A percentile compares a stretch with the other conserved stretches of the same genome.
These are phyloP conservation scores for Rhizoclosmatium sp. DNA, from an alignment of 192 early-diverging fungal species.

Conservation along the genomic window DNA sequence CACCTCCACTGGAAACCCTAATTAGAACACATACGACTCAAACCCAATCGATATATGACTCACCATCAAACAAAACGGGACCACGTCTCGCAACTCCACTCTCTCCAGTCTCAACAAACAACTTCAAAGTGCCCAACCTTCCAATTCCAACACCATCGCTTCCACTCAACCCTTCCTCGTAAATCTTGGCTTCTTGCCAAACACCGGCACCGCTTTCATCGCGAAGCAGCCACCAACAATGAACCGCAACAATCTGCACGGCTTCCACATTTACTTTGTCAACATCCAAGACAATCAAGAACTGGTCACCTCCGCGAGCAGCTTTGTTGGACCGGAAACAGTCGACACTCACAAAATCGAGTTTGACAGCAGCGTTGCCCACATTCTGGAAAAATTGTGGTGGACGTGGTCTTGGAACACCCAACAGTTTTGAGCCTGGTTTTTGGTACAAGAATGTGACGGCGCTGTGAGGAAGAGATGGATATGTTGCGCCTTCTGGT, in stretches of 20 bases:
- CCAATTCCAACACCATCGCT: neutral
- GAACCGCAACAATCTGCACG: constrained; percentile 11
- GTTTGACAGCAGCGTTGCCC: constrained; percentile 8
- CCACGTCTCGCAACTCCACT: constrained; percentile 20
- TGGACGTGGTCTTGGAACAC: constrained; percentile 23
- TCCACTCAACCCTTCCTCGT: neutral
- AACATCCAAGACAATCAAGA: constrained; percentile 18
- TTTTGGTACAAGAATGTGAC: neutral
- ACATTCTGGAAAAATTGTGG: constrained; percentile 17
- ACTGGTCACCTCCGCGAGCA: constrained; percentile 11
- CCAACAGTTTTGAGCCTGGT: neutral
- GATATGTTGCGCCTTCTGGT: neutral
- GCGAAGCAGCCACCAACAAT: constrained; percentile 12
- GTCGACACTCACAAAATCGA: constrained; percentile 21
- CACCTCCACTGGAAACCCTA: constrained; percentile 11
- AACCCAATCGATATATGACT: neutral
- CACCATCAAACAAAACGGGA: constrained; percentile 31
- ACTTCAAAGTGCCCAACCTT: constrained; percentile 27
- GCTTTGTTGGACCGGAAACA: constrained; percentile 25
- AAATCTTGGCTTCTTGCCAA: constrained; percentile 20
- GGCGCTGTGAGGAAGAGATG: neutral
- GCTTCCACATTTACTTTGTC: neutral
- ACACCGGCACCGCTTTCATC: neutral
- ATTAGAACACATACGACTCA: neutral
- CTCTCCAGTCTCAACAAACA: constrained; percentile 24